Percentiles rank a stretch among this genome's conserved stretches.
These are phyloP conservation scores for Suzukiozyma palmioleophila DNA, from an alignment of 1,139 yeast genomes.

Conservation along the genomic window DNA sequence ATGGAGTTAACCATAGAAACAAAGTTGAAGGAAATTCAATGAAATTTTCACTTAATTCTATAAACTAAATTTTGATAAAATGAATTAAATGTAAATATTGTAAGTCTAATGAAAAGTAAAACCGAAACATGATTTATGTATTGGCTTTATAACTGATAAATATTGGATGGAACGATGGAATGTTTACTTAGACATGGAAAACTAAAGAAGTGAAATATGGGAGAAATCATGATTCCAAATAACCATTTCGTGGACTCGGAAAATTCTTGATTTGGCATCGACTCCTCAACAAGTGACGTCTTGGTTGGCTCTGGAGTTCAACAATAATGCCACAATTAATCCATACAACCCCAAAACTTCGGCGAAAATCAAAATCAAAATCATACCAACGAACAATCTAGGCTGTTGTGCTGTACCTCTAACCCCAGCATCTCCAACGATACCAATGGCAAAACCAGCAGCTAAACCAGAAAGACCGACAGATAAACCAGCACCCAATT, in stretches of 20 bases:
- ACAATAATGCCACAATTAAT: slow-evolving; percentile 79
- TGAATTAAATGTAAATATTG: slow-evolving; percentile 1
- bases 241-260: too few relatives aligned
- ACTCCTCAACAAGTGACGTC: slow-evolving; percentile 68
- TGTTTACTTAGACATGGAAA: too few relatives aligned
- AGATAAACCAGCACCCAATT: slow-evolving; percentile 89
- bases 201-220: too few relatives aligned
- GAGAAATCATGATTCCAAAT: too few relatives aligned
- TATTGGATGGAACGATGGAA: too few relatives aligned
- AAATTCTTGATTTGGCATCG: too few relatives aligned
- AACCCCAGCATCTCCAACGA: slow-evolving; percentile 98
- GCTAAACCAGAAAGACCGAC: slow-evolving; percentile 97
- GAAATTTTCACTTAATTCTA: slow-evolving; percentile 1
- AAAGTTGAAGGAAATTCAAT: not conserved
- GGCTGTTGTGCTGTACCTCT: slow-evolving; percentile 97
- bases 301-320: slow-evolving; percentile 96
- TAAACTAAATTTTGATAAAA: not conserved
- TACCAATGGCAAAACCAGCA: slow-evolving; percentile 97
- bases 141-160: too few relatives aligned
- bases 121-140: not conserved
- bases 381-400: slow-evolving; percentile 95
- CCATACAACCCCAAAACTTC: slow-evolving; percentile 98
- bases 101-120: slow-evolving; percentile 1
- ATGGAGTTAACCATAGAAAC: too few relatives aligned
- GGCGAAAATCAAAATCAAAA: slow-evolving; percentile 94